These are phyloP conservation scores for Catharanthus roseus DNA, from an alignment of 257 asterid genomes.

Conservation along the genomic window DNA sequence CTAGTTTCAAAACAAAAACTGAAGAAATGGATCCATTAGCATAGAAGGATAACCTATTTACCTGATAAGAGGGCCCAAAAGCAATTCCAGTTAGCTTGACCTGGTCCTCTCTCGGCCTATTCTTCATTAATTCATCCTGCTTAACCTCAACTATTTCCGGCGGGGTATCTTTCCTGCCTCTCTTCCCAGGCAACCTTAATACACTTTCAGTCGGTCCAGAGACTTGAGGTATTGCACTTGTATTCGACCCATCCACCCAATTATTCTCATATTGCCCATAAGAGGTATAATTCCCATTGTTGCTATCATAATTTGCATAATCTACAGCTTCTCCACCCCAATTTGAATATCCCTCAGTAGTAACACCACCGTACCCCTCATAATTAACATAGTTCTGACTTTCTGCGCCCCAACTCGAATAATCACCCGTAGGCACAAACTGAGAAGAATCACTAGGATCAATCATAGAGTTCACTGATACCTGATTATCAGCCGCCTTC, in stretches of 20 bases:
- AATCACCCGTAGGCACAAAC: slow-evolving; percentile 21
- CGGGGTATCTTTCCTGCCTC: slow-evolving; percentile 69
- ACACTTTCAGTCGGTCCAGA: slow-evolving; percentile 39
- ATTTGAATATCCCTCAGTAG: slow-evolving; percentile 26
- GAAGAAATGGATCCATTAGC: too few relatives aligned
- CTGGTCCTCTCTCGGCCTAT: slow-evolving; percentile 92
- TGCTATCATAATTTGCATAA: slow-evolving; percentile 22
- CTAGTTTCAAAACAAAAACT: not conserved
- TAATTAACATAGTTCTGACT: slow-evolving; percentile 30
- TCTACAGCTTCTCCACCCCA: slow-evolving; percentile 27
- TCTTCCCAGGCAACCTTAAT: slow-evolving; percentile 41
- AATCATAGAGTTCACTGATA: slow-evolving; percentile 17
- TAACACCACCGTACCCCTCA: slow-evolving; percentile 26
- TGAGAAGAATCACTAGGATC: slow-evolving; percentile 16
- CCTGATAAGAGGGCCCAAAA: slow-evolving; percentile 92
- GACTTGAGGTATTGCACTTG: slow-evolving; percentile 32
- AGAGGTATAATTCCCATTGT: slow-evolving; percentile 30
- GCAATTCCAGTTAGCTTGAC: slow-evolving; percentile 79
- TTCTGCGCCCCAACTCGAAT: slow-evolving; percentile 30
- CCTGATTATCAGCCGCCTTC: slow-evolving; percentile 25
- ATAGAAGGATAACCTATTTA: slow-evolving; percentile 14
- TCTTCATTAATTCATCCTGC: slow-evolving; percentile 91
- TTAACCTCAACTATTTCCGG: slow-evolving; percentile 69
- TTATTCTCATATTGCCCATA: slow-evolving; percentile 39
- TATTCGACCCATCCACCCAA: slow-evolving; percentile 35